phyloP scores from a whole-genome alignment of 1,139 yeast genomes.

The Hyphopichia buzzinii region DNA sequence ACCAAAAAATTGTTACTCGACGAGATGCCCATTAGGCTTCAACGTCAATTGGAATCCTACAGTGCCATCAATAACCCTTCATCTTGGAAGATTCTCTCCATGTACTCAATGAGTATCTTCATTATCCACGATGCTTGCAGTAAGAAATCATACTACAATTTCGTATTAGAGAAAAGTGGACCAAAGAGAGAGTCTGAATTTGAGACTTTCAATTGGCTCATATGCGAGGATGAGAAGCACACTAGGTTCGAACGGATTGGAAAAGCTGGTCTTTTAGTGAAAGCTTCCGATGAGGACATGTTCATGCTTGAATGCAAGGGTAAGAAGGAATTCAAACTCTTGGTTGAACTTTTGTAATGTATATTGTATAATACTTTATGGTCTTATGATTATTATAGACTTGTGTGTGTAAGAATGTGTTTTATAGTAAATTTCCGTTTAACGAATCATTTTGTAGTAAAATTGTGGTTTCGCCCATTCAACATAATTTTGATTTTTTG shows the following conservation, averaged over 20 bases:
- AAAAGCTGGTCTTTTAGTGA: conserved; percentile 44
- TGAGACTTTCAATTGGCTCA: conserved; percentile 31
- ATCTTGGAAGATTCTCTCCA: conserved; percentile 44
- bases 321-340: conserved; percentile 38
- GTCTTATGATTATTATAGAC: not conserved
- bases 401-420: not conserved
- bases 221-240: conserved; percentile 30
- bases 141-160: conserved; percentile 27
- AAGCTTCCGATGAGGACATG: conserved; percentile 27
- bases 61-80: conserved; percentile 33
- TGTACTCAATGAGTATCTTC: conserved; percentile 34
- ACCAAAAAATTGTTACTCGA: conserved; percentile 20
- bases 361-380: conserved; percentile 1
- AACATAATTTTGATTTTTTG: not conserved
- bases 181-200: conserved; percentile 12
- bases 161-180: conserved; percentile 22
- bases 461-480: not conserved
- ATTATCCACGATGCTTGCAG: conserved; percentile 26
- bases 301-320: conserved; percentile 50
- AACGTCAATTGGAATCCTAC: conserved; percentile 34
- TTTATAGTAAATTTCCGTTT: not conserved
- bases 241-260: conserved; percentile 40
- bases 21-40: conserved; percentile 38
- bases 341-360: conserved; percentile 29
- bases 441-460: not conserved